Percentiles rank a stretch among this genome's conserved stretches.
Conservation (phyloP, 768 basidiomycete genomes). For the Xerocomus brunneocitrinus region DNA sequence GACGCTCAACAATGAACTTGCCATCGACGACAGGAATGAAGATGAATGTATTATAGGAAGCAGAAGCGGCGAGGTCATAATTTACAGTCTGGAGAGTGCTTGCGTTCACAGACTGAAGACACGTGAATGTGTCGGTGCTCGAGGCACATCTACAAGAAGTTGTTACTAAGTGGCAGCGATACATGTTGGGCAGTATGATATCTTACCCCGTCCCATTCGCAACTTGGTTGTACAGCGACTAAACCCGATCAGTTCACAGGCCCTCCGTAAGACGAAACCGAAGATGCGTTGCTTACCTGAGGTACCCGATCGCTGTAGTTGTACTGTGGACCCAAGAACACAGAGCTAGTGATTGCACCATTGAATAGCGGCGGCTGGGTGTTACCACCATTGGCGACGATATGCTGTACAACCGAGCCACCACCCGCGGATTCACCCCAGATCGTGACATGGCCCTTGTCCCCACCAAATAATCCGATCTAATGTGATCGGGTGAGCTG, state of each 20-base stretch:
- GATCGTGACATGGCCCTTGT: slow-evolving; percentile 31
- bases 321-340: slow-evolving; percentile 32
- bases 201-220: slow-evolving; percentile 12
- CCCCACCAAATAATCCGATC: slow-evolving; percentile 35
- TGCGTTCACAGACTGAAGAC: slow-evolving; percentile 35
- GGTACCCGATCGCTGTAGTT: slow-evolving; percentile 28
- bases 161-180: slow-evolving; percentile 3
- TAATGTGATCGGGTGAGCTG: slow-evolving; percentile 1
- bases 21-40: slow-evolving; percentile 49
- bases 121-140: slow-evolving; percentile 33
- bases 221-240: slow-evolving; percentile 20
- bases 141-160: slow-evolving; percentile 29
- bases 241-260: neutral
- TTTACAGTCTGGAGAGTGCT: slow-evolving; percentile 34
- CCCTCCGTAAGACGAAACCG: neutral
- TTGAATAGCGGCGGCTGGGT: slow-evolving; percentile 32
- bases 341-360: slow-evolving; percentile 31
- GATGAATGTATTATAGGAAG: slow-evolving; percentile 37
- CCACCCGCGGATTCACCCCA: slow-evolving; percentile 36
- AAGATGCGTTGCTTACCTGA: slow-evolving; percentile 17
- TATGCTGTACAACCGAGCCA: slow-evolving; percentile 34
- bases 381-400: slow-evolving; percentile 32
- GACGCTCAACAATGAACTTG: slow-evolving; percentile 39
- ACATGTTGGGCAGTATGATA: neutral
- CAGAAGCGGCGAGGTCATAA: slow-evolving; percentile 24